A percentile compares a stretch with the other conserved stretches of the same genome.
phyloP scores from a whole-genome alignment of 345 rosid genomes.

The Arabidopsis arenosa region DNA sequence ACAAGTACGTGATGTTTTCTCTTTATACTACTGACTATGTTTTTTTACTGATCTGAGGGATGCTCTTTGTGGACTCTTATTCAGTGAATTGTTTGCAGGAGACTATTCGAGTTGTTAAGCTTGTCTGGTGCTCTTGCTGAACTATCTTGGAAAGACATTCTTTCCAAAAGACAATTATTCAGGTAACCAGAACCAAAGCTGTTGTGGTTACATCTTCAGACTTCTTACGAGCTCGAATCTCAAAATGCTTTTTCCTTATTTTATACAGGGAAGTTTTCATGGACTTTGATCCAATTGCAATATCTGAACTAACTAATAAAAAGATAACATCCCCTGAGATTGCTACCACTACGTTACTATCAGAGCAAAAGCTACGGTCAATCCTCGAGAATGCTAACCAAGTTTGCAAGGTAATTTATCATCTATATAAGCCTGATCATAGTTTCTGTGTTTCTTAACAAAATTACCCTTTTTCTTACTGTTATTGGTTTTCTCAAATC shows the following conservation, averaged over 20 bases:
- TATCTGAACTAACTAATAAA: constrained; percentile 66
- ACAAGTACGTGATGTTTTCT: constrained; percentile 57
- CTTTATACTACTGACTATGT: background rate
- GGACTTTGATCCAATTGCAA: constrained; percentile 71
- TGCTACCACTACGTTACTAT: constrained; percentile 59
- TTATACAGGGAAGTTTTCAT: constrained; percentile 73
- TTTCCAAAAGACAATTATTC: constrained; percentile 69
- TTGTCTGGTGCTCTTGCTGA: constrained; percentile 85
- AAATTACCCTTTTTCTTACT: background rate
- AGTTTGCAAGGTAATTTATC: constrained; percentile 60
- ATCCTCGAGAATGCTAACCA: constrained; percentile 82
- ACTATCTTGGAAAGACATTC: constrained; percentile 79
- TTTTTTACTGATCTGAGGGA: constrained; percentile 4
- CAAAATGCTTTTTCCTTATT: constrained; percentile 10
- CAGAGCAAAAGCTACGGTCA: constrained; percentile 74
- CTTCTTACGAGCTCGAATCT: background rate
- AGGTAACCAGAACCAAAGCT: constrained; percentile 51
- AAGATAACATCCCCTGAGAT: constrained; percentile 62
- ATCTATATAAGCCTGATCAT: constrained; percentile 14
- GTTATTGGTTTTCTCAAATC: background rate
- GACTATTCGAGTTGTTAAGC: constrained; percentile 76
- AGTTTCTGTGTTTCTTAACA: constrained; percentile 5
- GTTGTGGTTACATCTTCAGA: background rate
- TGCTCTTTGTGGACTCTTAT: constrained; percentile 28
- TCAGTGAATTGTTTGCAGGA: constrained; percentile 53